phyloP scores from a whole-genome alignment of 1,284 basidiomycete genomes.

The Fomes fomentarius region DNA sequence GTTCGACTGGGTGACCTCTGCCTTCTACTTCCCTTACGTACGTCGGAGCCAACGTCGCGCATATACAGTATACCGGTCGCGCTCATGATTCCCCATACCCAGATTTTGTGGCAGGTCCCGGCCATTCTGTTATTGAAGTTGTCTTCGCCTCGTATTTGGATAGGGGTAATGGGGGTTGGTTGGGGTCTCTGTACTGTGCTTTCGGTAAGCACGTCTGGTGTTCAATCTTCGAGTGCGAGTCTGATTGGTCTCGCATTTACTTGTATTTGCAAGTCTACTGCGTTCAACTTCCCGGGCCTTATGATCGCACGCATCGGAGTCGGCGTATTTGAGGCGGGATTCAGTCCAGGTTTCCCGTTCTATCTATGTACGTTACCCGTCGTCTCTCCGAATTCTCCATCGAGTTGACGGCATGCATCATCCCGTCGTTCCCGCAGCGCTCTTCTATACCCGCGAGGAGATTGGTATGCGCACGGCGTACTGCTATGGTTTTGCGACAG shows the following conservation, averaged over 20 bases:
- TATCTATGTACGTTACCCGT: conserved; percentile 69
- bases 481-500: conserved; percentile 81
- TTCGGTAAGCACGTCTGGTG: conserved; percentile 49
- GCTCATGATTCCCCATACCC: no score
- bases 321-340: conserved; percentile 74
- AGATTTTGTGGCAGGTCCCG: conserved; percentile 76
- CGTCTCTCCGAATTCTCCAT: no score
- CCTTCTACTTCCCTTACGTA: conserved; percentile 77
- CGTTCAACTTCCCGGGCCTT: conserved; percentile 59
- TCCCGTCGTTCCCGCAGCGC: no score
- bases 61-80: no score
- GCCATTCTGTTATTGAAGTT: conserved; percentile 68
- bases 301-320: conserved; percentile 62
- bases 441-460: conserved; percentile 76
- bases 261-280: conserved; percentile 47
- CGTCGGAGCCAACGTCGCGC: no score
- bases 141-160: conserved; percentile 66
- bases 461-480: conserved; percentile 73
- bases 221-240: background rate
- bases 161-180: conserved; percentile 64
- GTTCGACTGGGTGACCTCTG: conserved; percentile 76
- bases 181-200: conserved; percentile 73
- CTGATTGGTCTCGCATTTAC: no score
- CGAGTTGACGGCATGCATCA: no score
- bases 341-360: conserved; percentile 74